Evolutionary conservation across 1,284 basidiomycete genomes (phyloP).

Genomic region (Ganoderma lingzhi): DNA sequence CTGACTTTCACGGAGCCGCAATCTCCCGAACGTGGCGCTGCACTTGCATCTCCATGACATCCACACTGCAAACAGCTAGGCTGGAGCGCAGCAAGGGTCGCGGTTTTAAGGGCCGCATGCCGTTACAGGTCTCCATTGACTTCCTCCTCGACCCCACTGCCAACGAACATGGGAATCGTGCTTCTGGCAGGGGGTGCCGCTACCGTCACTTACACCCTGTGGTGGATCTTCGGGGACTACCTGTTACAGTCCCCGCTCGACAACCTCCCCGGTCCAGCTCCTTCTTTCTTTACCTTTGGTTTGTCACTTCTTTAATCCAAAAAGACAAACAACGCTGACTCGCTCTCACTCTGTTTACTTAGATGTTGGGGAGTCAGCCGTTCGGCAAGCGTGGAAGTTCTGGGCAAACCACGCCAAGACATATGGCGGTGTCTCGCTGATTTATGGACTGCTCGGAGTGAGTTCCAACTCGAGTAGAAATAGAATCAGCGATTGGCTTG

Average conservation of each 20-base stretch:
- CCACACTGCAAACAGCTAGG: no score
- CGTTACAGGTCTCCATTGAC: not conserved
- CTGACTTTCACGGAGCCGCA: not conserved
- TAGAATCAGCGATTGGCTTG: not conserved
- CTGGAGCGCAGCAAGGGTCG: not conserved
- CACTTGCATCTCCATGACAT: no score
- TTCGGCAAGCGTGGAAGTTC: slow-evolving; percentile 4
- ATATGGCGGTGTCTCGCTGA: slow-evolving; percentile 30
- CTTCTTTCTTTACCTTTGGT: not conserved
- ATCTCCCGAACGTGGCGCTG: not conserved
- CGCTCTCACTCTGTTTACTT: not conserved
- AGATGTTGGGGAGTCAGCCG: not conserved
- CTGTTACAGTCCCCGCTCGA: not conserved
- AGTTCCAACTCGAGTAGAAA: not conserved
- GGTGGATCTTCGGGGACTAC: not conserved
- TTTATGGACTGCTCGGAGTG: slow-evolving; percentile 32
- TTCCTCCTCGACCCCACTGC: not conserved
- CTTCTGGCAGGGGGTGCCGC: not conserved
- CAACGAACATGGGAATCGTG: no score
- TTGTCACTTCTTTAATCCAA: not conserved
- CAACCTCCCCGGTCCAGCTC: slow-evolving; percentile 1
- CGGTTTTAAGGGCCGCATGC: not conserved
- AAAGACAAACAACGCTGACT: not conserved
- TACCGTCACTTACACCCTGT: not conserved
- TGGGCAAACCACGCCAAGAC: slow-evolving; percentile 11